phyloP scores from a whole-genome alignment of 192 early-diverging fungal species.

The Mortierella claussenii region DNA sequence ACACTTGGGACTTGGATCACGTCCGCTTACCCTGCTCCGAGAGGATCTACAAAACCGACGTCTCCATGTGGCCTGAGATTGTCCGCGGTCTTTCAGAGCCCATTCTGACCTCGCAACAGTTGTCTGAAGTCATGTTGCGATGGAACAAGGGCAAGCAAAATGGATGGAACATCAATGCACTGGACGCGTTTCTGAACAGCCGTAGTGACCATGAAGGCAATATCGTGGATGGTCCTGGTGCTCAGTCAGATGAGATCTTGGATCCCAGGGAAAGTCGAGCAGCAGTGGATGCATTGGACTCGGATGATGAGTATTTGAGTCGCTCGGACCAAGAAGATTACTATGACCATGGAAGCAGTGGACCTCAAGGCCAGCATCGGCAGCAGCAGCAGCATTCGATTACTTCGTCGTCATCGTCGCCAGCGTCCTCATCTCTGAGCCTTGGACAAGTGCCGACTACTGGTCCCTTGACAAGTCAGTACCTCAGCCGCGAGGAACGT shows the following conservation, averaged over 20 bases:
- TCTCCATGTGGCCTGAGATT: conserved; percentile 39
- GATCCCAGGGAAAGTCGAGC: conserved; percentile 2
- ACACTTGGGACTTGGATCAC: conserved; percentile 38
- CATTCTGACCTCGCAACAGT: conserved; percentile 22
- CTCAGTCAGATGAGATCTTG: conserved; percentile 3
- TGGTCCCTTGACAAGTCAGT: conserved; percentile 34
- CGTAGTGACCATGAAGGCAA: conserved; percentile 8
- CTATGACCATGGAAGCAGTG: neutral
- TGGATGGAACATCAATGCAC: conserved; percentile 40
- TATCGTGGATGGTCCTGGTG: neutral
- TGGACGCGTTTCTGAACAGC: conserved; percentile 37
- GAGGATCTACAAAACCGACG: conserved; percentile 18
- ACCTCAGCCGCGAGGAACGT: conserved; percentile 29
- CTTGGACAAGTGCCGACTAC: neutral
- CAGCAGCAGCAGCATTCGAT: neutral
- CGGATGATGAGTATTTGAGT: conserved; percentile 9
- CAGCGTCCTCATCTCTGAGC: neutral
- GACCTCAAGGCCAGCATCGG: neutral
- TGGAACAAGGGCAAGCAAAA: conserved; percentile 36
- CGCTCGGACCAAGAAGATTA: conserved; percentile 15
- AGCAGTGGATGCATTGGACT: neutral
- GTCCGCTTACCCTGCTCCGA: conserved; percentile 41
- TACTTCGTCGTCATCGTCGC: neutral
- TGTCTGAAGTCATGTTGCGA: conserved; percentile 29
- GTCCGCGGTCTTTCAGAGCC: conserved; percentile 17